These are phyloP conservation scores for Sporisorium graminicola DNA, from an alignment of 1,284 basidiomycete species.

Conservation along the genomic window DNA sequence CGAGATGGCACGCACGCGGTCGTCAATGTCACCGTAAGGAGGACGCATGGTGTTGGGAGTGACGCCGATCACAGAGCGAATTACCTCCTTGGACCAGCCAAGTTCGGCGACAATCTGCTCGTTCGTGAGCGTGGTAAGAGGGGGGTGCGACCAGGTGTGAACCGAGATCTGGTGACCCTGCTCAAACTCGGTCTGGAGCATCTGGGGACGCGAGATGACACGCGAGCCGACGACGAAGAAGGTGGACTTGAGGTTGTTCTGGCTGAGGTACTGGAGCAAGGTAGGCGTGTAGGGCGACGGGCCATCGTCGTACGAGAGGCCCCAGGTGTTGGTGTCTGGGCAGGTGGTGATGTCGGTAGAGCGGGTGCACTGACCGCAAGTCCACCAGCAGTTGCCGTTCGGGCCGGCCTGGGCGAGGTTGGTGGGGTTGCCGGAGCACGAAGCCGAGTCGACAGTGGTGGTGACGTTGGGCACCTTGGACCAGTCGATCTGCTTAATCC, in stretches of 20 bases:
- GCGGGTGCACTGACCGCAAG: conserved; percentile 82
- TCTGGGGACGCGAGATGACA: conserved; percentile 81
- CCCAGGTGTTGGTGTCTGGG: conserved; percentile 82
- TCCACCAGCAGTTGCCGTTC: conserved; percentile 82
- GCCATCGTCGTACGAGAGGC: conserved; percentile 81
- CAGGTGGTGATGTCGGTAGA: conserved; percentile 81
- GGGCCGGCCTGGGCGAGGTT: conserved; percentile 74
- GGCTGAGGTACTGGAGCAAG: conserved; percentile 77
- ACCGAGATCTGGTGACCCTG: conserved; percentile 72
- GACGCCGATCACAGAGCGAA: conserved; percentile 73
- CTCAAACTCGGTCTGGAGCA: conserved; percentile 88
- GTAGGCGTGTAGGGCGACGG: conserved; percentile 84
- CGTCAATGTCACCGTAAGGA: conserved; percentile 69
- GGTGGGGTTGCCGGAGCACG: conserved; percentile 77
- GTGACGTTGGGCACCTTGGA: conserved; percentile 78
- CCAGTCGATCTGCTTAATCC: conserved; percentile 79
- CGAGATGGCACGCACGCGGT: conserved; percentile 67
- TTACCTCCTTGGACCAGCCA: conserved; percentile 88
- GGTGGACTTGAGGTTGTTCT: conserved; percentile 80
- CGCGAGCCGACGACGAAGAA: conserved; percentile 95
- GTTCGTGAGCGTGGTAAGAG: conserved; percentile 84
- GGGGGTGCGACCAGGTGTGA: conserved; percentile 73
- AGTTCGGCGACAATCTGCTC: conserved; percentile 91
- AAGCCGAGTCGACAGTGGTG: conserved; percentile 74
- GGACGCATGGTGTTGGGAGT: conserved; percentile 71